Evolutionary conservation across 441 rosid genomes (phyloP).

Genomic region (Flueggea neowawraea): DNA sequence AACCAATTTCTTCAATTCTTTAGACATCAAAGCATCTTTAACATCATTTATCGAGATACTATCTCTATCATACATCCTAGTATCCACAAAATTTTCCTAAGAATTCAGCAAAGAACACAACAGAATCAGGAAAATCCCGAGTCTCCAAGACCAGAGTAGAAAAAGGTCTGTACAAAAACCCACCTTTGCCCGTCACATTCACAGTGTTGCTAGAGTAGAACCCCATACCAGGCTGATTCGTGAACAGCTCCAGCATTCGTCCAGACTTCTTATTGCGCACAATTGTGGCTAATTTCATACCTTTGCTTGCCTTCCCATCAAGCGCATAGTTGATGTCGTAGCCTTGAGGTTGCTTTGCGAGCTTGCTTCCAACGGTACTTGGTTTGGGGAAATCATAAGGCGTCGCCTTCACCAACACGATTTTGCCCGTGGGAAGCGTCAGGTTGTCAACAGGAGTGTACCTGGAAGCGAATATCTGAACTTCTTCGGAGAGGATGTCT

Average conservation of each 20-base stretch:
- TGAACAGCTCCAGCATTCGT: constrained; percentile 51
- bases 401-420: background rate
- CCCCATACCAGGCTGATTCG: constrained; percentile 78
- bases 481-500: constrained; percentile 53
- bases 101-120: too few species aligned
- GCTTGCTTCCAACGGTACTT: constrained; percentile 37
- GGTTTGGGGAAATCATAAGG: constrained; percentile 66
- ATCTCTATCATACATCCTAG: too few species aligned
- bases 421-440: constrained; percentile 26
- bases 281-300: constrained; percentile 40
- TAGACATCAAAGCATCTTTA: too few species aligned
- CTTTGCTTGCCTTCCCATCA: constrained; percentile 21
- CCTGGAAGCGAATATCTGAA: constrained; percentile 55
- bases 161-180: constrained; percentile 47
- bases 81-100: too few species aligned
- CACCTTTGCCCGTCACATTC: constrained; percentile 58
- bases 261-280: constrained; percentile 54
- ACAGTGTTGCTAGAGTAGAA: constrained; percentile 57
- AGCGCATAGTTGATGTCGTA: constrained; percentile 74
- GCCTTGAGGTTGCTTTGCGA: constrained; percentile 45
- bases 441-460: constrained; percentile 55
- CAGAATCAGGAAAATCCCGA: constrained; percentile 70
- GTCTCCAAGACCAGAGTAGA: constrained; percentile 78
- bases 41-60: too few species aligned
- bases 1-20: too few species aligned